Evolutionary conservation across 305 asterid species (phyloP).

Genomic region (Ilex paraguariensis): DNA sequence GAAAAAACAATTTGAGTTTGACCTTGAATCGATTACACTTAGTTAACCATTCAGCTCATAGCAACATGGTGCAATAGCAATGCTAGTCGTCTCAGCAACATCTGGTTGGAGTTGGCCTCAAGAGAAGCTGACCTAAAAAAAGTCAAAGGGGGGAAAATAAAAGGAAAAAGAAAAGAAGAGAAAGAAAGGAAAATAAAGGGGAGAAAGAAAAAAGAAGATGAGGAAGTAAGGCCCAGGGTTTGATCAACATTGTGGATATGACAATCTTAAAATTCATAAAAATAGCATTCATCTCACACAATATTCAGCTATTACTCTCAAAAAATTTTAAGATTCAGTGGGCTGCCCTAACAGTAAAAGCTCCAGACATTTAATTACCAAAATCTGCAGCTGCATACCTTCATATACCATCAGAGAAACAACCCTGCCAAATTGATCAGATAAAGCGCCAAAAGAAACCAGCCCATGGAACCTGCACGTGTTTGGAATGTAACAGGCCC

Average conservation of each 20-base stretch:
- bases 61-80: too few species aligned
- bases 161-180: slow-evolving; percentile 1
- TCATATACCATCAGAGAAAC: slow-evolving; percentile 35
- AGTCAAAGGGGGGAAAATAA: slow-evolving; percentile 23
- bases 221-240: slow-evolving; percentile 29
- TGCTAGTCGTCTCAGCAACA: slow-evolving; percentile 51
- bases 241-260: neutral
- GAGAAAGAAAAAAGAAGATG: slow-evolving; percentile 24
- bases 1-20: too few species aligned
- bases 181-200: neutral
- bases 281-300: slow-evolving; percentile 11
- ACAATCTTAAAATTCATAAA: slow-evolving; percentile 24
- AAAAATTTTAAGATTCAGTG: neutral
- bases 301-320: slow-evolving; percentile 21
- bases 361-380: slow-evolving; percentile 26
- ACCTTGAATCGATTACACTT: too few species aligned
- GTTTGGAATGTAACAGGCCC: slow-evolving; percentile 50
- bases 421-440: slow-evolving; percentile 52
- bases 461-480: slow-evolving; percentile 59
- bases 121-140: slow-evolving; percentile 59
- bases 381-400: slow-evolving; percentile 49
- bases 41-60: too few species aligned
- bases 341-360: slow-evolving; percentile 16
- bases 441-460: slow-evolving; percentile 46
- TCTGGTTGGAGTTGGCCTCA: slow-evolving; percentile 48